phyloP scores from a whole-genome alignment of 441 rosid genomes.

The Erysimum cheiri region DNA sequence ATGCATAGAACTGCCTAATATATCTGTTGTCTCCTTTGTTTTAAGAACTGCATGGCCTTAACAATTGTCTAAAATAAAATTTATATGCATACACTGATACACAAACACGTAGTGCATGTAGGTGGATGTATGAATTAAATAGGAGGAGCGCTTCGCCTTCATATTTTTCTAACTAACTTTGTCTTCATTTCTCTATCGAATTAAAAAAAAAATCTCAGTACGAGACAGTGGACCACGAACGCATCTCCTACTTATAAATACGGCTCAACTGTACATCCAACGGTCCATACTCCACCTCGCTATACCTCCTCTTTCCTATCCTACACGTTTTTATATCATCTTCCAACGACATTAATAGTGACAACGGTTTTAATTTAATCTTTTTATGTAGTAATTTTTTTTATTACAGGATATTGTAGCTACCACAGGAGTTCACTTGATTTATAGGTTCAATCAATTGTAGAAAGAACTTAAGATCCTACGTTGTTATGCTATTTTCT shows the following conservation, averaged over 20 bases:
- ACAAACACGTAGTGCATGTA: conserved; percentile 6
- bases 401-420: not conserved
- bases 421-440: conserved; percentile 20
- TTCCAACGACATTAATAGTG: conserved; percentile 21
- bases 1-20: conserved; percentile 11
- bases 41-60: not conserved
- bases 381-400: not conserved
- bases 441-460: conserved; percentile 29
- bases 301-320: conserved; percentile 6
- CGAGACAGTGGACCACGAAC: conserved; percentile 39
- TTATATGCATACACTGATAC: not conserved
- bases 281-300: conserved; percentile 18
- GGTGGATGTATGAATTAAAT: conserved; percentile 36
- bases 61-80: not conserved
- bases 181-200: conserved; percentile 34
- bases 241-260: conserved; percentile 23
- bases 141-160: conserved; percentile 17
- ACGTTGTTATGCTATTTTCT: not conserved
- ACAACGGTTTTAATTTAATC: not conserved
- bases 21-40: not conserved
- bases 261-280: conserved; percentile 41
- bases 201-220: conserved; percentile 36
- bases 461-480: conserved; percentile 19
- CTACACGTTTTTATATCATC: conserved; percentile 31
- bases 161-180: conserved; percentile 35